A percentile compares a stretch with the other conserved stretches of the same genome.
These are phyloP conservation scores for Colletotrichum scovillei DNA, from an alignment of 2,329 filamentous ascomycete genomes.

Conservation along the genomic window DNA sequence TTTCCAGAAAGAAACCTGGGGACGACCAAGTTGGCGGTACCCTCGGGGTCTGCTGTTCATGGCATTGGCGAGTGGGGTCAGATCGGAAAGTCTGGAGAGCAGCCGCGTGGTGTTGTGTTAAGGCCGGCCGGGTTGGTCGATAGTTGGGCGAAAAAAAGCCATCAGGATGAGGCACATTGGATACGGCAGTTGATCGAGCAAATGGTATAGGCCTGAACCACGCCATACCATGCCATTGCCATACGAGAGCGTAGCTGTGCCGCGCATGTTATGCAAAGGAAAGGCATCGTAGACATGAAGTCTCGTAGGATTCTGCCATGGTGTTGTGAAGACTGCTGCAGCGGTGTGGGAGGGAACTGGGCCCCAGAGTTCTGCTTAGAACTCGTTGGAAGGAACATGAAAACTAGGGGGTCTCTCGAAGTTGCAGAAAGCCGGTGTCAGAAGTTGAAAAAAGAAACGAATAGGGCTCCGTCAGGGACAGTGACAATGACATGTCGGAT, in stretches of 20 bases:
- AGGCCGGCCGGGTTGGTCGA: conserved; percentile 2
- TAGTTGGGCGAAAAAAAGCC: neutral
- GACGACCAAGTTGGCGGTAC: conserved; percentile 31
- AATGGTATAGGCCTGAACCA: conserved; percentile 5
- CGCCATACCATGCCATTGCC: conserved; percentile 21
- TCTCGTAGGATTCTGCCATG: neutral
- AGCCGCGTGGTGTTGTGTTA: conserved; percentile 27
- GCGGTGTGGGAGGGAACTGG: neutral
- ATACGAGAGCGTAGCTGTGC: conserved; percentile 17
- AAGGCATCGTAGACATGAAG: neutral
- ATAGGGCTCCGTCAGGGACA: conserved; percentile 5
- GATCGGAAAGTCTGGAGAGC: conserved; percentile 28
- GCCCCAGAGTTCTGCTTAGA: neutral
- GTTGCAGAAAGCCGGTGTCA: conserved; percentile 27
- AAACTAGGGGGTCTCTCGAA: neutral
- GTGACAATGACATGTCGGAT: conserved; percentile 23
- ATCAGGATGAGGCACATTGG: conserved; percentile 1
- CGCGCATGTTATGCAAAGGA: conserved; percentile 10
- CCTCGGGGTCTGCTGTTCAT: conserved; percentile 22
- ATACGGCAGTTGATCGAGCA: neutral
- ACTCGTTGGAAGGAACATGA: neutral
- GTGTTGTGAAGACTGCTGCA: neutral
- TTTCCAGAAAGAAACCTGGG: conserved; percentile 15
- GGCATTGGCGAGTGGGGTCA: conserved; percentile 16
- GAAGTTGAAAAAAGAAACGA: conserved; percentile 21